Conservation (phyloP, 202 grass and related monocot genomes). For the Setaria italica region DNA sequence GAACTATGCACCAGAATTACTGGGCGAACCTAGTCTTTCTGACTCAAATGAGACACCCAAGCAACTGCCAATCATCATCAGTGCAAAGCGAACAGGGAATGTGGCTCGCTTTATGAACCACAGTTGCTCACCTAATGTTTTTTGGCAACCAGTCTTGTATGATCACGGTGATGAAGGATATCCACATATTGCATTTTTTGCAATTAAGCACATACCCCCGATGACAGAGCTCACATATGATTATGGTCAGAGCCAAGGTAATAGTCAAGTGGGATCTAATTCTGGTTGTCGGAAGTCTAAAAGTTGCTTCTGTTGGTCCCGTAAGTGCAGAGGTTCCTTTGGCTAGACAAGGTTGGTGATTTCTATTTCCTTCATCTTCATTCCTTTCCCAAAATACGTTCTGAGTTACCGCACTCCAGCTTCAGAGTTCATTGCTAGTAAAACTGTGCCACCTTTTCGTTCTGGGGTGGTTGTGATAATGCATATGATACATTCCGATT, state of each 20-base stretch:
- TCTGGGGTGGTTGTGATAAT: neutral
- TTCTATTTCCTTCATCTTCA: neutral
- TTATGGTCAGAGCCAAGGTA: constrained; percentile 69
- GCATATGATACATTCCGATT: constrained; percentile 8
- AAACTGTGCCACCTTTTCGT: neutral
- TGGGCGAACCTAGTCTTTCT: constrained; percentile 64
- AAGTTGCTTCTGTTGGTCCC: constrained; percentile 67
- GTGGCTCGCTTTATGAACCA: constrained; percentile 86
- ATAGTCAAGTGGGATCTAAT: constrained; percentile 34
- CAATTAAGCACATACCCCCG: constrained; percentile 81
- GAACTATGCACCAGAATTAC: constrained; percentile 75
- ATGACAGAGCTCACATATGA: constrained; percentile 88
- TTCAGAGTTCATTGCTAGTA: constrained; percentile 6
- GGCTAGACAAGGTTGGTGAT: constrained; percentile 42
- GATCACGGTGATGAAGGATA: constrained; percentile 66
- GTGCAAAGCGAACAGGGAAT: constrained; percentile 71
- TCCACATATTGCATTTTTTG: constrained; percentile 85
- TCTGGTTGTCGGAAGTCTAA: constrained; percentile 48
- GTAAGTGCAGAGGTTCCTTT: constrained; percentile 78
- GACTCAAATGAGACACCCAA: constrained; percentile 56
- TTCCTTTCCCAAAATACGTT: neutral
- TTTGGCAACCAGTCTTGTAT: constrained; percentile 84
- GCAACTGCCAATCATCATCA: constrained; percentile 61
- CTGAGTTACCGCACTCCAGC: neutral
- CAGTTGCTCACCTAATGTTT: constrained; percentile 83